phyloP scores from a whole-genome alignment of 1,284 basidiomycete species.

The Ustilago esculenta region DNA sequence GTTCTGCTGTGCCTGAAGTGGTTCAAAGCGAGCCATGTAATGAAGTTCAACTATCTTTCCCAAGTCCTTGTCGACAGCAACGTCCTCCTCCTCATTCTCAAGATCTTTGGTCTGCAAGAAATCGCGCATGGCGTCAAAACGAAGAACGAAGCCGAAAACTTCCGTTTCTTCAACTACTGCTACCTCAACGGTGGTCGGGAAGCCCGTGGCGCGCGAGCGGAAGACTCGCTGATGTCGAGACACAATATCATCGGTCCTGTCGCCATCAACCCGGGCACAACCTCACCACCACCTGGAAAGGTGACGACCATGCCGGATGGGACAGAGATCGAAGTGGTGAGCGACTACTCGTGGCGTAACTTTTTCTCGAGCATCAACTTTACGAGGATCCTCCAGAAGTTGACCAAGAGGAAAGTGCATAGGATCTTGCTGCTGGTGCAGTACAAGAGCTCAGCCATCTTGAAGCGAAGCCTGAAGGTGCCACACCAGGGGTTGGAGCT shows the following conservation, averaged over 20 bases:
- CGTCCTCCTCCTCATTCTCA: slow-evolving; percentile 89
- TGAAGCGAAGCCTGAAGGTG: slow-evolving; percentile 93
- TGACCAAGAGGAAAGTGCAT: slow-evolving; percentile 93
- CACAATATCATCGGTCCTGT: slow-evolving; percentile 53
- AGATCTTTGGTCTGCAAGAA: slow-evolving; percentile 97
- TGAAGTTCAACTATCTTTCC: slow-evolving; percentile 98
- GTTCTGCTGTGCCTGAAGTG: slow-evolving; percentile 89
- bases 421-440: slow-evolving; percentile 95
- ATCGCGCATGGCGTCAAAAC: slow-evolving; percentile 82
- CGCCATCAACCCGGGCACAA: slow-evolving; percentile 39
- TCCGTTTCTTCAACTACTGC: slow-evolving; percentile 95
- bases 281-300: slow-evolving; percentile 38
- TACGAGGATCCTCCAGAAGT: slow-evolving; percentile 95
- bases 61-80: slow-evolving; percentile 95
- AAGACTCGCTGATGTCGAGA: slow-evolving; percentile 63
- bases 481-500: slow-evolving; percentile 93
- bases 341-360: slow-evolving; percentile 96
- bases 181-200: slow-evolving; percentile 72
- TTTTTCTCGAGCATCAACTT: slow-evolving; percentile 99
- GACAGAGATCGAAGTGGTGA: slow-evolving; percentile 77
- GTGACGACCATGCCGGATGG: slow-evolving; percentile 39
- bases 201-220: slow-evolving; percentile 59
- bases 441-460: slow-evolving; percentile 88
- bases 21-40: slow-evolving; percentile 90
- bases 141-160: slow-evolving; percentile 82